Base-by-base conservation (phyloP, 805 yeast genomes). In the Ascoidea asiatica region DNA sequence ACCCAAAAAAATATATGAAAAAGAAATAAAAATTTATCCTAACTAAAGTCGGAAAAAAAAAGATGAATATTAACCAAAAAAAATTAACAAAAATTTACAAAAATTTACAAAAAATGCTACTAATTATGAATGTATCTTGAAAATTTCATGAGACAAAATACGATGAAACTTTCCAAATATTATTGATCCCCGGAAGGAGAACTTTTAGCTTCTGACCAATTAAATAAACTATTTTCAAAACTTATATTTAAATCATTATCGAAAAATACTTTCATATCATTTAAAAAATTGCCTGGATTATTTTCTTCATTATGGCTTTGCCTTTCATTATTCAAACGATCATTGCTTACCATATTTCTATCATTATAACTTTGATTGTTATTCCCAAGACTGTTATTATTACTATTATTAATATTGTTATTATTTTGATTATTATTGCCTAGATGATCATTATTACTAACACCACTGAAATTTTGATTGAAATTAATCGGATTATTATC, bases 211-310 rank as follows among this genome's bases (percentile, higher is more conserved):
- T n/a, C 35, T 29, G 35, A 8, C 48, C 45, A 43, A 5, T 41
- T 18, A 39, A 46, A 42, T 18, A 44, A 46, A 18, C 44, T 42
- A 23, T 21, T 39, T 18, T 44, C 47, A 37, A 44, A 45, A 8
- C 42, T 43, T n/a, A 39, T 22, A 19, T 42, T 42, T 7, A 38
- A 23, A 22, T 45, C 48, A 8, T 3, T 29, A 15, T 29, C 35
- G 4, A 29, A 29, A 29, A 29, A 29, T 11, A 42, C 18, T 5
- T 40, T 38, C 8, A 45, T 38, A 6, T 42, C 36, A 33, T 42
- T 42, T 15, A 38, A 39, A 18, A 21, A 11, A n/a, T n/a, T n/a
- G n/a, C n/a, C 23, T 36, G 21, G 37, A 17, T 35, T 35, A 18
- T 21, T 37, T 19, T 11, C 17, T 4, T 15, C 17, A 35, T 21